Evolutionary conservation across 2,329 filamentous ascomycete species (phyloP), one percentile per base, ranked within the genome.

Genomic region (Fusarium sp.): DNA sequence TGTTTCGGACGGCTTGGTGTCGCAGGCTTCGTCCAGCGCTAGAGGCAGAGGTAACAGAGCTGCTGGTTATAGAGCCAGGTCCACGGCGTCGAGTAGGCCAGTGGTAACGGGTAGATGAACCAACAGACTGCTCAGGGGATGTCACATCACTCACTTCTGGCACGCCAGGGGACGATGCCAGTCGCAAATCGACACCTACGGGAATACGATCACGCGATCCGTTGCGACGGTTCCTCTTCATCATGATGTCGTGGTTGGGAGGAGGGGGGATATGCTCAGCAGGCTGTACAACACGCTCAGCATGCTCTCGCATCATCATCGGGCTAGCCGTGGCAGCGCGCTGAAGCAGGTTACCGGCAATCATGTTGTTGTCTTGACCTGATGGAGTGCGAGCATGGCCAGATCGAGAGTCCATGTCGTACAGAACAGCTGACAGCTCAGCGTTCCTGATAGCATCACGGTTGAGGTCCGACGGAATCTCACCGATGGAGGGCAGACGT

Each of bases 191-290:
- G 10, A 90, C 80, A 0, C 93, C 93, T 62, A 91, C 89, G 2
- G 94, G 94, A 71, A 96, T 97, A 24, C 94, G 90, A 76, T 93
- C 93, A 18, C 93, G 90, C 9, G 94, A 94, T 14, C 92, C 91
- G 72, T 93, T 93, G 31, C 92, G 89, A 34, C 87, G 89, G 47
- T 85, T 85, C 22, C 89, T 90, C 58, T 91, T 64, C 89, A 89
- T 59, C 90, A 92, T 24, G 88, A 90, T 10, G 87, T 89, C 37
- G 89, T 93, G 18, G 60, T 84, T 81, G 2, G 84, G 84, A 2
- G 93, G 93, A 9, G 93, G 87, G 85, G 85, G 50, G 84, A 83
- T 72, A 61, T 77, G 80, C 82, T 78, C 74, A 29, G 57, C 67
- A 40, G 73, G 69, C 45, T 69, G 70, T 10, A 79, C 86, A 50